Base-by-base conservation (phyloP, 305 asterid genomes). In the Andrographis paniculata region DNA sequence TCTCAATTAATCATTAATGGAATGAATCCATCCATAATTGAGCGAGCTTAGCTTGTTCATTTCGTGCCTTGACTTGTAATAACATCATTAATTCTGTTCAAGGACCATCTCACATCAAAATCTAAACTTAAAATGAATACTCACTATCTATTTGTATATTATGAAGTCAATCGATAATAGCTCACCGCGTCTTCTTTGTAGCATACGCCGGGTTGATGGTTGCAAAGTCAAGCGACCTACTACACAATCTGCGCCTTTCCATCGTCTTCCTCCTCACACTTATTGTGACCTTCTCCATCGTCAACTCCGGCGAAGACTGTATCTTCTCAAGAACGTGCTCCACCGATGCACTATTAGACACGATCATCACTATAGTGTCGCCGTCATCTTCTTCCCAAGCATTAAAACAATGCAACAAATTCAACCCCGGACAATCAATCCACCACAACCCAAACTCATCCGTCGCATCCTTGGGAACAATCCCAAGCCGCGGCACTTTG, bases 321-420 rank as follows among this genome's bases (percentile, higher is more conserved):
- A 75, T 20, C 49, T 76, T 8, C 28, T 75, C 79, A 23, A 75
- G 19, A 16, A 71, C 63, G 37, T 72, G 79, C 62, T 72, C 83
- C 56, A 75, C 74, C 42, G 74, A 62, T 41, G 63, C 9, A 12
- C 66, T 62, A 22, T 75, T 75, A 28, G 79, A 71, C 24, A 76
- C 83, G 61, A 72, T 71, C 67, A 75, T 36, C 40, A 65, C 77
- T 0, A 75, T 39, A 23, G 59, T 40, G 9, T 68, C 44, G 9
- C 74, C 79, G 5, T 37, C 68, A 2, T 48, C 61, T 27, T 62
- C 68, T 9, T 62, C 68, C 68, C 62, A 62, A 2, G 62, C 57
- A 38, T 55, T 55, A 5, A 55, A 42, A 12, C 48, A 24, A 20
- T 61, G 67, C 42, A 61, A 0, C n/a, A 54, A 17, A 17, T 61